Conservation (phyloP, 768 basidiomycete species). For the Mycena rebaudengoi region DNA sequence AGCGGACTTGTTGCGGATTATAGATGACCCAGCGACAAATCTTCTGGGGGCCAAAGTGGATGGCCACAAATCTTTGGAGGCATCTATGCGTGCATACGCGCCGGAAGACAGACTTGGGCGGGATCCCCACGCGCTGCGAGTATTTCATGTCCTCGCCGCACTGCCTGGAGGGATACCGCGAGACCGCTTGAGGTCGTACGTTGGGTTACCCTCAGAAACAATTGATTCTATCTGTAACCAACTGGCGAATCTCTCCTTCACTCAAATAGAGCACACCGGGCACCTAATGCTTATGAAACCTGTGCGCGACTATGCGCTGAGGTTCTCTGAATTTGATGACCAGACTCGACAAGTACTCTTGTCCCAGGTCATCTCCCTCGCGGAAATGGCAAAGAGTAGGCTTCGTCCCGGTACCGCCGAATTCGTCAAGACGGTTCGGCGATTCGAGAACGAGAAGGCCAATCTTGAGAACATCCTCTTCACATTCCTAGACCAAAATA, state of each 20-base stretch:
- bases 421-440: neutral
- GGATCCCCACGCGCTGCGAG: conserved; percentile 3
- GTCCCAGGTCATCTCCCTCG: neutral
- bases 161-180: conserved; percentile 2
- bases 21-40: conserved; percentile 7
- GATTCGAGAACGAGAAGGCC: conserved; percentile 1
- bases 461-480: conserved; percentile 8
- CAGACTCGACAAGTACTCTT: conserved; percentile 1
- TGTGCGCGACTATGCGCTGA: conserved; percentile 1
- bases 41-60: neutral
- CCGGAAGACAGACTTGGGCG: conserved; percentile 6
- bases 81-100: conserved; percentile 4
- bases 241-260: neutral
- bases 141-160: conserved; percentile 2
- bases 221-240: conserved; percentile 8
- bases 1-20: neutral
- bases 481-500: neutral
- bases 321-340: conserved; percentile 5
- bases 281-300: conserved; percentile 1
- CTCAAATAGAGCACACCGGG: neutral
- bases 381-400: conserved; percentile 3
- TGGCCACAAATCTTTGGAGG: conserved; percentile 3
- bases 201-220: conserved; percentile 4
- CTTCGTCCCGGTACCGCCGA: conserved; percentile 8
- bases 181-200: neutral